Conservation (phyloP, 495 filamentous ascomycete genomes). For the Penicillium riverlandense region DNA sequence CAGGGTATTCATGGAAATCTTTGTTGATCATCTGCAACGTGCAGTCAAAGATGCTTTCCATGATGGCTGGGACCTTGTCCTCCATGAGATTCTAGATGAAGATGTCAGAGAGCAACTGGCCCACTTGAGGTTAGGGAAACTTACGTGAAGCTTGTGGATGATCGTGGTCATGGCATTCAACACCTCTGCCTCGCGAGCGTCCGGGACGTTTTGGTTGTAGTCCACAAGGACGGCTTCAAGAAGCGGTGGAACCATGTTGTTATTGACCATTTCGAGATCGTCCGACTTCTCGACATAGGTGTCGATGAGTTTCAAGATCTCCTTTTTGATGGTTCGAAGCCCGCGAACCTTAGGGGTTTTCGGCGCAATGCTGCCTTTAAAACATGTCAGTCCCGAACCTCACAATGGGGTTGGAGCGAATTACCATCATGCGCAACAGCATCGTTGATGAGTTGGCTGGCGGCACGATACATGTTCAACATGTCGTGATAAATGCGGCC, state of each 20-base stretch:
- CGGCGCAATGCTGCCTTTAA: conserved; percentile 72
- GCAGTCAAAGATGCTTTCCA: conserved; percentile 98
- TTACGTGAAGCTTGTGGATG: conserved; percentile 89
- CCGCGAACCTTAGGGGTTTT: conserved; percentile 96
- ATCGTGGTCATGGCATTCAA: conserved; percentile 97
- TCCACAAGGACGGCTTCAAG: conserved; percentile 91
- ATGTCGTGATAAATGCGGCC: conserved; percentile 97
- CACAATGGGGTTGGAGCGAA: neutral
- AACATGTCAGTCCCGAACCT: too few species aligned
- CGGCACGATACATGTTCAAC: conserved; percentile 96
- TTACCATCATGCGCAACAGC: conserved; percentile 80
- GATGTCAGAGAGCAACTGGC: conserved; percentile 14
- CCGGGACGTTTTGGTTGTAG: conserved; percentile 94
- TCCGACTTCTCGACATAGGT: conserved; percentile 97
- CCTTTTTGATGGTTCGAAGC: conserved; percentile 96
- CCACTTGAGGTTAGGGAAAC: conserved; percentile 20
- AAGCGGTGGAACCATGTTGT: conserved; percentile 92
- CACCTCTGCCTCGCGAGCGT: conserved; percentile 93
- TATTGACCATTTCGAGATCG: conserved; percentile 84
- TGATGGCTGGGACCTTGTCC: conserved; percentile 92
- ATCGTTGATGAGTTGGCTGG: conserved; percentile 91
- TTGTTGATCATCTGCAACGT: conserved; percentile 99
- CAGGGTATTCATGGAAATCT: conserved; percentile 97
- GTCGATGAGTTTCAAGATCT: conserved; percentile 97
- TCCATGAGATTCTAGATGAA: conserved; percentile 73